Base-by-base conservation (phyloP, 2,329 filamentous ascomycete species). In the Aureobasidium subglaciale region DNA sequence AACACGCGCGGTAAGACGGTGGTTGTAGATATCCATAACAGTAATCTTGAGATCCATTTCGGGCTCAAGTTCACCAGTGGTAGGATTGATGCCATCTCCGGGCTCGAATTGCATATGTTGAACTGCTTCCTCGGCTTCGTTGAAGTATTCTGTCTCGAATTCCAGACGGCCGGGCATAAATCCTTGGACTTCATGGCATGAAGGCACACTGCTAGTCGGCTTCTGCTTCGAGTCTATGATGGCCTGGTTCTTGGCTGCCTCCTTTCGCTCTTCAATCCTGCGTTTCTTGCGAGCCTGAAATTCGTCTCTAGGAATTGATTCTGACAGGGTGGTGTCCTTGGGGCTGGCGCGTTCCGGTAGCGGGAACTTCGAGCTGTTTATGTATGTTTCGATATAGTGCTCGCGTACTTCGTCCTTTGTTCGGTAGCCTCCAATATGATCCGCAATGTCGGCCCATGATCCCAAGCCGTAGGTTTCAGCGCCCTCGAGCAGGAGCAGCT, bases 91-190 rank as follows among this genome's bases (percentile, higher is more conserved):
- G 56, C 93, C 93, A 71, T 96, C 92, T 24, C 93, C 93, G 0
- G 93, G 92, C 56, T 97, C 92, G 65, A 99, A 99, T 61, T 95
- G 88, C 91, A 99, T 97, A 60, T 95, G 85, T 69, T 99, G 93
- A 2, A 99, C 93, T 0, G 92, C 92, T 72, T 97, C 95, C 73
- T 99, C 93, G 1, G 93, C 93, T 65, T 99, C 93, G 65, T 99
- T 99, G 66, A 92, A 88, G 68, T 96, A 93, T 65, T 99, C 93
- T 0, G 89, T 96, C 76, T 99, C 93, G 61, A 99, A 99, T 67
- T 99, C 93, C 61, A 99, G 73, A 37, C 93, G 90, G 41, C 93
- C 93, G 3, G 93, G 93, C 93, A 99, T 99, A 70, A 95, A 99
- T 3, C 93, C 93, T 71, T 96, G 90, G 34, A 99, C 93, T 71